phyloP scores from a whole-genome alignment of 345 rosid species.

The Salix viminalis region DNA sequence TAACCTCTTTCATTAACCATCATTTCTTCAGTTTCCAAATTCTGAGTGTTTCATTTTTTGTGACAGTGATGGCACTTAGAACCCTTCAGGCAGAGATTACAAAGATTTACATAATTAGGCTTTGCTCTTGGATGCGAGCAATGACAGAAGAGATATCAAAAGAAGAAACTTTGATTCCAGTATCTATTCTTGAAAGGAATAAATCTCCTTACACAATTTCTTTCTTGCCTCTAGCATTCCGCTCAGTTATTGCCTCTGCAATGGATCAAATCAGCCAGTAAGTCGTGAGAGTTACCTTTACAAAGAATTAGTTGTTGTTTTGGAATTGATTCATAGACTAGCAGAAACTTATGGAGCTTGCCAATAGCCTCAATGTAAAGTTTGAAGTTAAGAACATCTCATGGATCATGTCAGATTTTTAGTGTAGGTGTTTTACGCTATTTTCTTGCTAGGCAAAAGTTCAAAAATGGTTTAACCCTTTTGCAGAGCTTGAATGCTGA shows the following conservation, averaged over 20 bases:
- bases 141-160: conserved; percentile 65
- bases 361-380: neutral
- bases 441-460: neutral
- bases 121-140: conserved; percentile 95
- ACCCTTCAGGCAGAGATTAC: conserved; percentile 71
- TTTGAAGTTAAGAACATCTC: neutral
- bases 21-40: conserved; percentile 17
- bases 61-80: conserved; percentile 65
- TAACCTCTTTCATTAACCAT: conserved; percentile 21
- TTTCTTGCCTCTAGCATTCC: conserved; percentile 81
- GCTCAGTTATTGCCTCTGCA: conserved; percentile 64
- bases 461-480: neutral
- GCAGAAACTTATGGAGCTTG: neutral
- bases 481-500: neutral
- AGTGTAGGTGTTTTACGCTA: neutral
- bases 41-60: conserved; percentile 28
- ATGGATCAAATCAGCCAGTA: conserved; percentile 88
- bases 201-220: conserved; percentile 85
- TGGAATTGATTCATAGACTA: neutral
- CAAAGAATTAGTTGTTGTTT: conserved; percentile 2
- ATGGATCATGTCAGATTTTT: neutral
- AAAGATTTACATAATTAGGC: conserved; percentile 74
- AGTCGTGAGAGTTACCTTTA: conserved; percentile 30
- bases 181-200: conserved; percentile 88
- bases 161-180: conserved; percentile 86